Evolutionary conservation across 2,329 filamentous ascomycete species (phyloP).

Genomic region (Penicillium sp.): DNA sequence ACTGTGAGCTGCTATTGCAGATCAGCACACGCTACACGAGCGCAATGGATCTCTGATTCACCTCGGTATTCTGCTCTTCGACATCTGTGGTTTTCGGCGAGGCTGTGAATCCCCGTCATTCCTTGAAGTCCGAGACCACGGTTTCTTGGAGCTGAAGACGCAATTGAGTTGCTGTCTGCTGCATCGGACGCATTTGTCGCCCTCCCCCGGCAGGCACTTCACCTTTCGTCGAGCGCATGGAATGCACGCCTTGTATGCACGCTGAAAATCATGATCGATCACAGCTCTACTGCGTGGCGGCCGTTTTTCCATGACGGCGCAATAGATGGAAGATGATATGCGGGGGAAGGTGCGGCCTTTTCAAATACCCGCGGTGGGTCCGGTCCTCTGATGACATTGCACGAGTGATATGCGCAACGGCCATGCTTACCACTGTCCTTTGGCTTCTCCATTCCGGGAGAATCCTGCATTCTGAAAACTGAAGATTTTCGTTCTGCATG

Average conservation of each 20-base stretch:
- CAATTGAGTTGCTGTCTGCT: conserved; percentile 44
- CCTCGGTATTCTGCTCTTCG: neutral
- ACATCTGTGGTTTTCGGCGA: no score
- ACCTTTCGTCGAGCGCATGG: conserved; percentile 47
- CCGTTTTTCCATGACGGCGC: conserved; percentile 3
- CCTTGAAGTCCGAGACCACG: conserved; percentile 22
- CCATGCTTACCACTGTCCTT: no score
- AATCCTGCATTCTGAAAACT: no score
- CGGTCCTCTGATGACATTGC: no score
- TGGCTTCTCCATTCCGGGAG: no score
- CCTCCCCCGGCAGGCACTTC: conserved; percentile 42
- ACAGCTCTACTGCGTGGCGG: conserved; percentile 16
- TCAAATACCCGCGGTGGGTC: conserved; percentile 3
- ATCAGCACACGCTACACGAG: neutral
- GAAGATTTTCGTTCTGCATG: no score
- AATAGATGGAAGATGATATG: neutral
- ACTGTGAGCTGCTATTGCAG: neutral
- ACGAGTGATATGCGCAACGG: no score
- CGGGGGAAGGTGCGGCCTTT: conserved; percentile 7
- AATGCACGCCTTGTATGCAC: conserved; percentile 50
- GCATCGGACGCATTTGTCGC: conserved; percentile 34
- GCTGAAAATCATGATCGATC: conserved; percentile 39
- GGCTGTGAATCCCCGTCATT: neutral
- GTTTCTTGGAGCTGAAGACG: conserved; percentile 32
- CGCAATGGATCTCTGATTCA: neutral